Base-by-base conservation (phyloP, 164 flowering plant species). In the Stephania cephalantha region DNA sequence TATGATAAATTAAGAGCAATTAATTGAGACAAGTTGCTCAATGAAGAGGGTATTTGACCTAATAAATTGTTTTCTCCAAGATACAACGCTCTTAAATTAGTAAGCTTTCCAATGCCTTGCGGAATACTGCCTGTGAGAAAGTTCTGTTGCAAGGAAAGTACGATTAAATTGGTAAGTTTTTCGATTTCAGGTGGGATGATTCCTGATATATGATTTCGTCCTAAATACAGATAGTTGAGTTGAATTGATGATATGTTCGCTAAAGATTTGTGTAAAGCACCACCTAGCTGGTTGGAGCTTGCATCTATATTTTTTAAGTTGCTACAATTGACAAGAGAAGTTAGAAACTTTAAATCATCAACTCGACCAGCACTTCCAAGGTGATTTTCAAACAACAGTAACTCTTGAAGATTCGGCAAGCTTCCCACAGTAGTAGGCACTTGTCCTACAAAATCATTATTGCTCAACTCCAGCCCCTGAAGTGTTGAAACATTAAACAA, bases 171-270 rank as follows among this genome's bases (percentile, higher is more conserved):
- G 1, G 58, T 35, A 13, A 75, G 77, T 48, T 69, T 75, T 22
- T 69, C 58, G 69, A 75, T 61, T 18, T 45, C 73, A 53, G 22
- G 1, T 30, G 77, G 73, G 55, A 75, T 42, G n/a, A 25, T 75
- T 70, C 78, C 73, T 55, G 30, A 58, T 9, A 70, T 61, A 20
- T 45, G 69, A 7, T 48, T 69, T 2, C 7, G 20, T 72, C 2
- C 46, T 46, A 72, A 50, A 55, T 5, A 0, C n/a, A 63, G 1
- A 5, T 0, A 0, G 0, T 8, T 30, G 29, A 76, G 61, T 11
- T 45, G 61, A 12, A 18, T 45, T 17, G 65, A 48, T 30, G 77
- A 69, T 6, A 75, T 30, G 35, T 75, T 75, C 44, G 42, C 77
- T 20, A 76, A 3, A 46, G 77, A 55, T 25, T 15, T 75, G 13